These are phyloP conservation scores for Ceratocystis ficicola DNA, from an alignment of 2,329 filamentous ascomycete genomes.

Conservation along the genomic window DNA sequence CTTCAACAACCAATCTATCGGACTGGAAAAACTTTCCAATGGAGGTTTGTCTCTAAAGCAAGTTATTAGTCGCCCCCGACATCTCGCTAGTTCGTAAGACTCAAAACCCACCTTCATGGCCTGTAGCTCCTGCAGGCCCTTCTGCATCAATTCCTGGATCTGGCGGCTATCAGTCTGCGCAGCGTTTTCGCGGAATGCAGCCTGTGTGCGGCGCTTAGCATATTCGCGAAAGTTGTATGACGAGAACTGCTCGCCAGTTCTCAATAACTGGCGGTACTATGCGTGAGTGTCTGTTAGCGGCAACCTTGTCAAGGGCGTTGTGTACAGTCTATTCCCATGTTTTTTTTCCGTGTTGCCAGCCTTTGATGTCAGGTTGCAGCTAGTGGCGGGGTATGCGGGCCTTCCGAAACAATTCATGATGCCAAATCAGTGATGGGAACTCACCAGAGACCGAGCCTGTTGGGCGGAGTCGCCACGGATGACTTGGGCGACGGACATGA, in stretches of 20 bases:
- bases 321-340: background rate
- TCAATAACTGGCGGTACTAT: slow-evolving; percentile 84
- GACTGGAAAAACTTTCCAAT: slow-evolving; percentile 92
- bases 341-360: too few species aligned
- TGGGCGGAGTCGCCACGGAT: slow-evolving; percentile 44
- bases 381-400: background rate
- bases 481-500: slow-evolving; percentile 32
- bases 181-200: slow-evolving; percentile 77
- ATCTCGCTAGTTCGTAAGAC: too few species aligned
- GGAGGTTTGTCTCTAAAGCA: slow-evolving; percentile 73
- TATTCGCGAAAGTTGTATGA: slow-evolving; percentile 98
- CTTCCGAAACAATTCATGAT: background rate
- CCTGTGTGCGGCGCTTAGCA: slow-evolving; percentile 75
- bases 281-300: background rate
- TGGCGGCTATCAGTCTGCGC: slow-evolving; percentile 57
- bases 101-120: slow-evolving; percentile 64
- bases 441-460: slow-evolving; percentile 45
- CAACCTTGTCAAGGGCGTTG: background rate
- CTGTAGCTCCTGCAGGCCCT: slow-evolving; percentile 75
- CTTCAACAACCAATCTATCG: slow-evolving; percentile 80
- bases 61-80: background rate
- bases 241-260: slow-evolving; percentile 75
- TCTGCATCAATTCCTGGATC: slow-evolving; percentile 81
- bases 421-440: slow-evolving; percentile 25
- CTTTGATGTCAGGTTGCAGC: background rate